Evolutionary conservation across 768 basidiomycete species (phyloP), one percentile per base, ranked within the genome.

Genomic region (Tulasnella sp.): DNA sequence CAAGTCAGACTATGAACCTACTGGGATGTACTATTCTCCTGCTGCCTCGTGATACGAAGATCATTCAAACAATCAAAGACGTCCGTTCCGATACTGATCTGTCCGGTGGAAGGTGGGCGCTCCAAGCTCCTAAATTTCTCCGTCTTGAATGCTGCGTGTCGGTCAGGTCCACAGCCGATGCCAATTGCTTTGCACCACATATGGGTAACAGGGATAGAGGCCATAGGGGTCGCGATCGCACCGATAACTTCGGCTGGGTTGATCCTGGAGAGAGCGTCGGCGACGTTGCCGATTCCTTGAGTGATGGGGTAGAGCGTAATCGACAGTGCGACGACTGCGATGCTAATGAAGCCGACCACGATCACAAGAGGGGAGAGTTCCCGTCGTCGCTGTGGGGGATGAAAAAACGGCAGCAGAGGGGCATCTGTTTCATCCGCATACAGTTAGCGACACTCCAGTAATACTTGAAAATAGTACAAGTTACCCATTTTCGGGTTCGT

Each of bases 21-120:
- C 73, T 74, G 73, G 31, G 73, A 42, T 15, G 54, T 67, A 12
- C 22, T 67, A 25, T 25, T 39, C 75, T 76, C 39, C 39, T 76
- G 64, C 31, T 71, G 67, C 38, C 75, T 38, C 25, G 69, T 71
- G 22, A 69, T 76, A 25, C 67, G 38, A 29, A 76, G 75, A 36
- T 76, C 75, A 34, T 70, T 37, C 37, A 76, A 45, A 29, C 75
- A 76, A n/a, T 76, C 75, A 45, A 76, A 76, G 69, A 76, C 70
- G 67, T 71, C 69, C 17, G 69, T 76, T 31, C 75, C 75, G 12
- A 76, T 38, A 19, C 75, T 76, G 52, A 76, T 71, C 14, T 76
- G 31, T 40, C 36, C 49, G 31, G 36, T 12, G 15, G 25, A 2
- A 15, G 19, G 17, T 5, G 73, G 58, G 17, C 37, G 49, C n/a